A percentile compares a stretch with the other conserved stretches of the same genome.
Evolutionary conservation across 805 yeast species (phyloP).

Genomic region (Cyberlindnera americana): DNA sequence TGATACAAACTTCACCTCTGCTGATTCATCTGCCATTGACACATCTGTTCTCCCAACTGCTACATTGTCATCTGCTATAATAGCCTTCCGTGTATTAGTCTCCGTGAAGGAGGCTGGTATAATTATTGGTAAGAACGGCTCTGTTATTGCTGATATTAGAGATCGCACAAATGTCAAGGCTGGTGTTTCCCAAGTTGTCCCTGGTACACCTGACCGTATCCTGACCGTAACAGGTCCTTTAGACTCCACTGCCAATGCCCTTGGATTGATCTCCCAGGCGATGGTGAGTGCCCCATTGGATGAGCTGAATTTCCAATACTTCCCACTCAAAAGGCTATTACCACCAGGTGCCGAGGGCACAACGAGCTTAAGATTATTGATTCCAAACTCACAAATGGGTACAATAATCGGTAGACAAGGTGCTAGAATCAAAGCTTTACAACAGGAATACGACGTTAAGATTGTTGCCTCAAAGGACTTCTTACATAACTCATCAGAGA

Average conservation of each 20-base stretch:
- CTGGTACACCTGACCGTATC: constrained; percentile 80
- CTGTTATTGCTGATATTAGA: constrained; percentile 70
- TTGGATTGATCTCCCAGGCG: constrained; percentile 66
- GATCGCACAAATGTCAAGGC: constrained; percentile 77
- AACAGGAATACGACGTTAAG: constrained; percentile 62
- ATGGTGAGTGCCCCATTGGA: constrained; percentile 44
- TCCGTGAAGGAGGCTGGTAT: constrained; percentile 88
- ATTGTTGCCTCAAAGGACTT: constrained; percentile 87
- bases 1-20: constrained; percentile 6
- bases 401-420: constrained; percentile 86
- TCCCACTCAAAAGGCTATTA: constrained; percentile 58
- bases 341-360: constrained; percentile 50
- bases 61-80: constrained; percentile 24
- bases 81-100: constrained; percentile 49
- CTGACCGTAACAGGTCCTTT: constrained; percentile 74
- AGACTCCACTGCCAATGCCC: constrained; percentile 64
- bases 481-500: constrained; percentile 76
- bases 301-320: constrained; percentile 41
- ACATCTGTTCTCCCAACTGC: constrained; percentile 25
- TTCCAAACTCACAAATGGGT: constrained; percentile 86
- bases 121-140: constrained; percentile 82
- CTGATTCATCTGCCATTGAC: constrained; percentile 11
- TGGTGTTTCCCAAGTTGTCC: constrained; percentile 76
- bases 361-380: constrained; percentile 60
- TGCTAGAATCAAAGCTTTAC: constrained; percentile 71